These are phyloP conservation scores for Colletotrichum salicis DNA, from an alignment of 2,329 filamentous ascomycete genomes.

Conservation along the genomic window DNA sequence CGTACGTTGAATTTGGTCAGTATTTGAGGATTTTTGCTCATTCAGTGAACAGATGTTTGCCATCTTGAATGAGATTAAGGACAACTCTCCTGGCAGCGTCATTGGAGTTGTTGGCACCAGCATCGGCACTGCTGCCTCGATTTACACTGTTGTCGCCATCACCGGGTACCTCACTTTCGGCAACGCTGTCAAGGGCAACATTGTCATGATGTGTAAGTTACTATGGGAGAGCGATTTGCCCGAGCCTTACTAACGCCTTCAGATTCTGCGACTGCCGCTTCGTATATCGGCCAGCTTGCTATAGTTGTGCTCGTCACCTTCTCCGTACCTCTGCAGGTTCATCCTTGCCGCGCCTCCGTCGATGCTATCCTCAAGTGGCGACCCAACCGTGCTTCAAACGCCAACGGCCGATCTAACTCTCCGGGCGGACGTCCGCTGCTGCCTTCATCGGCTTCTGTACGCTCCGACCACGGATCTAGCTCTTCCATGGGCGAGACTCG, in stretches of 20 bases:
- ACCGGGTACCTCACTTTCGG: conserved; percentile 97
- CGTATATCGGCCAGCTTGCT: conserved; percentile 92
- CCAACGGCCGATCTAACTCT: conserved; percentile 51
- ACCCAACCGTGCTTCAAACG: conserved; percentile 62
- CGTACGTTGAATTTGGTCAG: conserved; percentile 58
- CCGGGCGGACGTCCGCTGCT: conserved; percentile 57
- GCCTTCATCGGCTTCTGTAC: conserved; percentile 45
- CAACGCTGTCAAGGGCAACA: conserved; percentile 88
- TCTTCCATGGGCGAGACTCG: conserved; percentile 84
- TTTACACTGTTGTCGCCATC: conserved; percentile 92
- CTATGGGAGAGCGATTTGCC: neutral
- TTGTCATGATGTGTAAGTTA: conserved; percentile 86
- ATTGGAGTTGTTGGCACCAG: conserved; percentile 83
- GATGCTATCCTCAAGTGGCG: conserved; percentile 96
- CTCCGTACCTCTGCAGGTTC: conserved; percentile 93
- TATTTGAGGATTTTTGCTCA: conserved; percentile 41
- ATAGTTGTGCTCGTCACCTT: conserved; percentile 98
- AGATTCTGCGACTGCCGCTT: conserved; percentile 79
- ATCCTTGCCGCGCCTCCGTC: conserved; percentile 94
- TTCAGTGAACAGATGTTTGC: conserved; percentile 84
- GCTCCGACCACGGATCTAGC: conserved; percentile 63
- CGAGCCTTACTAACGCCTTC: conserved; percentile 33
- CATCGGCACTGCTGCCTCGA: conserved; percentile 85
- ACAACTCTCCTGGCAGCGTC: conserved; percentile 81
- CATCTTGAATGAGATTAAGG: conserved; percentile 91